A percentile compares a stretch with the other conserved stretches of the same genome.
Conservation (phyloP, 2,329 filamentous ascomycete genomes). For the Beauveria rudraprayagi region DNA sequence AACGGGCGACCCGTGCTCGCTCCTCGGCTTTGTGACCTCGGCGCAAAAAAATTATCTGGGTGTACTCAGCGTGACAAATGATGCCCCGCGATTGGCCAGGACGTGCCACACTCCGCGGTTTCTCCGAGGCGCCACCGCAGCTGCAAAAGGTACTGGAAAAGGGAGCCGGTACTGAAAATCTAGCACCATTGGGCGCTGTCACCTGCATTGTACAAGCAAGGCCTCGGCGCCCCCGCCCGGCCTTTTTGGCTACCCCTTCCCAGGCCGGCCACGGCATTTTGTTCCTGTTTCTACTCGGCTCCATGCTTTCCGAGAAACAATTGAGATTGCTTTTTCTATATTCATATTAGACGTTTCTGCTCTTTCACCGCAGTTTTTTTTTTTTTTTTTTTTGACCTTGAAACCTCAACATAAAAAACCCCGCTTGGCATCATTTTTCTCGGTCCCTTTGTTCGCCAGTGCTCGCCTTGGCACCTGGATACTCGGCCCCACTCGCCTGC, state of each 20-base stretch:
- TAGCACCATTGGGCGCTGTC: background rate
- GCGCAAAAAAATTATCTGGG: background rate
- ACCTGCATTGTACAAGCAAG: background rate
- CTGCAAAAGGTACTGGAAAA: background rate
- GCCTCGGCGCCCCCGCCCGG: constrained; percentile 1
- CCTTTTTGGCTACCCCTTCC: background rate
- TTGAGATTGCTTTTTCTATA: background rate
- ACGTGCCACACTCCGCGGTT: background rate
- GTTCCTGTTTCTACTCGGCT: background rate
- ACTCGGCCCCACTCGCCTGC: constrained; percentile 4
- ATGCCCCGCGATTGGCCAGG: background rate
- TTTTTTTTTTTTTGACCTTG: background rate
- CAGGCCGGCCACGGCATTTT: background rate
- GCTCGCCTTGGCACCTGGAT: background rate
- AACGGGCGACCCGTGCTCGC: background rate
- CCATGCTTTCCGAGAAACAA: background rate
- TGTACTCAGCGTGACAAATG: constrained; percentile 3
- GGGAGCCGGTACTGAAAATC: background rate
- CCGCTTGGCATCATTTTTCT: background rate
- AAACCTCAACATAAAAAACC: background rate
- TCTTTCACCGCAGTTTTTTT: background rate
- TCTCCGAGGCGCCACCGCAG: background rate
- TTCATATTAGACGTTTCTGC: background rate
- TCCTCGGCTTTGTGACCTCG: background rate
- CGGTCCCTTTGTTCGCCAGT: background rate